Evolutionary conservation across 2,329 filamentous ascomycete species (phyloP), one percentile per base, ranked within the genome.

Genomic region (Cercospora nicotianae): DNA sequence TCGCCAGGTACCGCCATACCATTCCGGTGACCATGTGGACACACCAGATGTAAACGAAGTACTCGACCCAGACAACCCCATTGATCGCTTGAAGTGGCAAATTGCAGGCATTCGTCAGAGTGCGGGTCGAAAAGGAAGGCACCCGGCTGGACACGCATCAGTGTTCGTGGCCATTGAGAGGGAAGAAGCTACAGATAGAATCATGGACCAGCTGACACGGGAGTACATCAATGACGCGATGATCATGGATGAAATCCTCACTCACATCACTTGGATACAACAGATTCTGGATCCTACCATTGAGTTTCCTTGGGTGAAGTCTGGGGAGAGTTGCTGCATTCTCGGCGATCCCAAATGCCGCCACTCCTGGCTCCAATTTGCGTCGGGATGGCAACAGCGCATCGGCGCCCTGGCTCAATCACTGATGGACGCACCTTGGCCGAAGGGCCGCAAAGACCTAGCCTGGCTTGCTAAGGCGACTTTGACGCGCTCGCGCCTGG

Each of bases 381-480:
- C 30, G 3, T 5, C 42, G 10, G n/a, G 61, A 5, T 67, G 51
- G 45, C 1, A 28, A 8, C 26, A 67, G n/a, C 36, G 51, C 3
- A 28, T 64, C 2, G 28, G 55, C 23, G 18, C n/a, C 13, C 26
- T 64, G 1, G 5, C 51, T 7, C 5, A 10, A 9, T 28, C 31
- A 13, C 20, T 67, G 9, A 67, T 67, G 53, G 61, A 64, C 16
- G 39, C 61, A 2, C n/a, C 33, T 2, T 67, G 65, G 66, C 66
- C 66, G 31, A 67, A 65, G 2, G 61, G 61, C 1, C 61, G 61
- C n/a, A 55, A 42, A 28, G 51, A 57, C 2, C 30, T 64, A 0
- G 5, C 26, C 0, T 64, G 61, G 61, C 51, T 55, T 10, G 48
- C 45, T 1, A 55, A 42, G 4, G 61, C 61, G 3, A 36, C 5